Evolutionary conservation across 768 basidiomycete species (phyloP), one percentile per base, ranked within the genome.

Genomic region (Serendipita sp.): DNA sequence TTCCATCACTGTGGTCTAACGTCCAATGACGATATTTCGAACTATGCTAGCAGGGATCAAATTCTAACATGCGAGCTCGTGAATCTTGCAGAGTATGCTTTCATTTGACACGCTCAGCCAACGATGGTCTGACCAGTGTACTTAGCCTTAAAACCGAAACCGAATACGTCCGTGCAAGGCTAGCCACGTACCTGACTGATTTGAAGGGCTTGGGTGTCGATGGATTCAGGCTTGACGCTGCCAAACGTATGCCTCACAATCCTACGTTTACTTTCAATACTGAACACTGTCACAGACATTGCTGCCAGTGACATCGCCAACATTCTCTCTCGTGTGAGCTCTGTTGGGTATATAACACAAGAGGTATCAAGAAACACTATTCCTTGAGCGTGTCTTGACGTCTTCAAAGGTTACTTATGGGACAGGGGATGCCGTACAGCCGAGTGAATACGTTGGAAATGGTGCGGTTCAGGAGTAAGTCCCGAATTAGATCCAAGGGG

Each of bases 1-100:
- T 85, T 85, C 70, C 83, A 86, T 65, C 79, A 84, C 68, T 85
- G 83, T 66, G 81, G 83, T 2, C 72, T 81, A 30, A 77, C 79
- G 56, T 70, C 79, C 0, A 70, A 69, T 1, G 78, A 84, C 65
- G 74, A 78, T 62, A 83, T 85, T 61, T 77, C 76, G 11, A 75
- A 84, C 68, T 87, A 78, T 63, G 66, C 70, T 61, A 81, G 80
- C 65, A 69, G 77, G 3, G 61, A 70, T 0, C 79, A 87, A 69
- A 83, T 86, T 0, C 69, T 68, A 67, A 81, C 79, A 0, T 82
- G 81, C 66, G 72, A 82, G 65, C 72, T 82, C 31, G 75, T 68
- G 1, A 76, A 76, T 64, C 71, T 82, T 4, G 80, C 81, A 1
- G 81, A 82, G 81, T 82, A 65, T 61, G 76, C 68, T 5, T 42